Conservation (phyloP, 768 basidiomycete genomes). For the Amyloporia xantha region DNA sequence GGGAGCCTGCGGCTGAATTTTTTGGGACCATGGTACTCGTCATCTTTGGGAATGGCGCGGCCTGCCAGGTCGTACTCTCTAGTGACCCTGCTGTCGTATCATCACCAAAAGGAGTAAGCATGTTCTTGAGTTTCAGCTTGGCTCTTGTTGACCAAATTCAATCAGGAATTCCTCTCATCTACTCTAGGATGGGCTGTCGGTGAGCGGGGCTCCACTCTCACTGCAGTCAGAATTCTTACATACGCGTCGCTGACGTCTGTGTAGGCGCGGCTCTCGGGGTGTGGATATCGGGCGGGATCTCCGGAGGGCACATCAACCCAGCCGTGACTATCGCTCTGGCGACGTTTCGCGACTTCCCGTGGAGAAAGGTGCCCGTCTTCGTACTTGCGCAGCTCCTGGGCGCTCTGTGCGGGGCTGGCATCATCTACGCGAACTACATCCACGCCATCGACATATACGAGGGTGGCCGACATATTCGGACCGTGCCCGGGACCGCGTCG, state of each 20-base stretch:
- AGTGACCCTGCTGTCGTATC: conserved; percentile 37
- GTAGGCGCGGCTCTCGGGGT: conserved; percentile 56
- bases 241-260: conserved; percentile 10
- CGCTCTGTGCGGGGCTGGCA: conserved; percentile 47
- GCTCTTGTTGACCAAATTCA: neutral
- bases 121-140: neutral
- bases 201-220: conserved; percentile 12
- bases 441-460: conserved; percentile 62
- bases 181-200: conserved; percentile 52
- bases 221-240: neutral
- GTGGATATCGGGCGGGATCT: conserved; percentile 59
- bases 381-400: conserved; percentile 60
- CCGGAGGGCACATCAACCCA: conserved; percentile 56
- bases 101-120: conserved; percentile 45
- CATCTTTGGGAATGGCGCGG: conserved; percentile 52
- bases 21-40: conserved; percentile 51
- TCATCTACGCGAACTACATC: conserved; percentile 59
- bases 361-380: conserved; percentile 72
- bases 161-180: conserved; percentile 41
- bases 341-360: conserved; percentile 66
- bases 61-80: conserved; percentile 52
- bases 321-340: conserved; percentile 62
- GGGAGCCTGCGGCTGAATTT: conserved; percentile 61
- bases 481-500: conserved; percentile 46
- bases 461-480: conserved; percentile 48